Conservation (phyloP, 305 asterid species). For the Fraxinus velutina region DNA sequence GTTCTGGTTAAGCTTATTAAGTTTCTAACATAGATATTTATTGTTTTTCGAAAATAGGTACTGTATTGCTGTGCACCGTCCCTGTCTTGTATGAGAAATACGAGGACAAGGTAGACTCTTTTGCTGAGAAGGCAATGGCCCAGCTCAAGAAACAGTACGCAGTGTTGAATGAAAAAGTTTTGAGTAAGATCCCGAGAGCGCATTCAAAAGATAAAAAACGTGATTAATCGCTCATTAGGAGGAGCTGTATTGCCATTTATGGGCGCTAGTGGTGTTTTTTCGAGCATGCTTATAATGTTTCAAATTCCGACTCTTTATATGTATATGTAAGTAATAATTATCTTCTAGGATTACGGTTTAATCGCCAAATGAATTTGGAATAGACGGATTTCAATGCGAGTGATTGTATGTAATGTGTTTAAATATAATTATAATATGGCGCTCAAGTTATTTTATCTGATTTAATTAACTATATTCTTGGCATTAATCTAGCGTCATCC, state of each 20-base stretch:
- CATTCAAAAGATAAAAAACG: slow-evolving; percentile 50
- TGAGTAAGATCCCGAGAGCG: slow-evolving; percentile 79
- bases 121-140: slow-evolving; percentile 53
- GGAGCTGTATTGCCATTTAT: background rate
- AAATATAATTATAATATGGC: background rate
- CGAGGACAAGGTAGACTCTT: slow-evolving; percentile 63
- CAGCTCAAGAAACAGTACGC: slow-evolving; percentile 76
- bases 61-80: slow-evolving; percentile 52
- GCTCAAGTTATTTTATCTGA: background rate
- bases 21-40: background rate
- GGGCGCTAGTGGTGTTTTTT: background rate
- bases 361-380: background rate
- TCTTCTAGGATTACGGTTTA: background rate
- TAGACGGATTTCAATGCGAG: background rate
- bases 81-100: slow-evolving; percentile 74
- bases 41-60: slow-evolving; percentile 41
- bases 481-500: background rate
- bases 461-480: background rate
- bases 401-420: background rate
- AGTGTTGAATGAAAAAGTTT: slow-evolving; percentile 60
- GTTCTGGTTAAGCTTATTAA: background rate
- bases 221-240: slow-evolving; percentile 18
- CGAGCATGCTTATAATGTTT: background rate
- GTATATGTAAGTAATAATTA: background rate
- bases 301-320: background rate